Evolutionary conservation across 805 yeast genomes (phyloP).

Genomic region (Saturnispora quitensis): DNA sequence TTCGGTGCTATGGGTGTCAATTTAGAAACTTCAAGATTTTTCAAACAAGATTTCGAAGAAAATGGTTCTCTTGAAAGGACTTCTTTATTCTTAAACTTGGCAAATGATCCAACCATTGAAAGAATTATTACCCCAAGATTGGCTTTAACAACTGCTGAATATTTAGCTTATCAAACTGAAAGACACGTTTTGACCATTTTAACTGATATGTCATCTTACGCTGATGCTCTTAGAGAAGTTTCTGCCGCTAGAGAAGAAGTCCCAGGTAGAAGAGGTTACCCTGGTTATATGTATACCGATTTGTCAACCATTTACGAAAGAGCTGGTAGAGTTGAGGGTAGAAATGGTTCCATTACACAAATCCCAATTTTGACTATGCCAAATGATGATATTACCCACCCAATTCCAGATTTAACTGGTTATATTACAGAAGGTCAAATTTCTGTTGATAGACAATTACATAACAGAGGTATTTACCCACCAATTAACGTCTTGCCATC

Average conservation of each 20-base stretch:
- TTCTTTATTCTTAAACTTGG: conserved; percentile 90
- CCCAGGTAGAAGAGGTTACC: conserved; percentile 99
- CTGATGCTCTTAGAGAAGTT: conserved; percentile 98
- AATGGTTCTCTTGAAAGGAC: conserved; percentile 98
- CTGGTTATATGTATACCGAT: conserved; percentile 99
- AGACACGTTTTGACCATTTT: conserved; percentile 96
- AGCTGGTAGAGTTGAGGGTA: conserved; percentile 99
- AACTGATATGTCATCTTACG: conserved; percentile 99
- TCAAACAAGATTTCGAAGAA: conserved; percentile 98
- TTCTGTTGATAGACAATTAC: conserved; percentile 90
- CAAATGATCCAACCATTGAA: conserved; percentile 99
- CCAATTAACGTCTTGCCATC: conserved; percentile 98
- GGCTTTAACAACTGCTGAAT: conserved; percentile 97
- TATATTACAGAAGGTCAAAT: conserved; percentile 99
- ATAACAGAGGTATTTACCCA: conserved; percentile 96
- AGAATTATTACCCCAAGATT: conserved; percentile 98
- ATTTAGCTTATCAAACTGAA: conserved; percentile 97
- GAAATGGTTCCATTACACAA: conserved; percentile 98
- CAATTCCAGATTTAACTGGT: conserved; percentile 99
- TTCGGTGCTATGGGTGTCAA: conserved; percentile 99
- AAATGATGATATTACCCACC: conserved; percentile 98
- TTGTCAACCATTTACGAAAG: conserved; percentile 98
- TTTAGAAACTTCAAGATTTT: conserved; percentile 95
- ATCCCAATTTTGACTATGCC: conserved; percentile 99
- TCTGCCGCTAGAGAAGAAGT: conserved; percentile 99